Evolutionary conservation across 1,284 basidiomycete genomes (phyloP), one percentile per base, ranked within the genome.

Genomic region (Prillingera fragicola): DNA sequence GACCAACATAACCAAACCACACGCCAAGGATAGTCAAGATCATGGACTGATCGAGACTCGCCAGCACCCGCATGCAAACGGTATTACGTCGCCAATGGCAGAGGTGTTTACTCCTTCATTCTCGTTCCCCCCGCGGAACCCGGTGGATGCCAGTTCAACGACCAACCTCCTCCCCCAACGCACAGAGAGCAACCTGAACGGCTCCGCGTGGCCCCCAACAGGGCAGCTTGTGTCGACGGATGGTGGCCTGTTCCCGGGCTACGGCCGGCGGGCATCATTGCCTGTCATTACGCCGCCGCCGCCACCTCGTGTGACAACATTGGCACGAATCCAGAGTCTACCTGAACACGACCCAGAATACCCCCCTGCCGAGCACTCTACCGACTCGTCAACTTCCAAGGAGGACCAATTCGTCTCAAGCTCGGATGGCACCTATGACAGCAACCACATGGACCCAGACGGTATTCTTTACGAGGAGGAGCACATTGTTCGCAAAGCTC

Each of bases 251-350:
- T 44, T 35, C 18, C 36, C n/a, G n/a, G n/a, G n/a, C n/a, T n/a
- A n/a, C n/a, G n/a, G 50, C 14, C 55, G 60, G 10, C 44, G 59
- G 22, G 57, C 57, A 8, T 64, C 59, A 1, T 43, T 67, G 1
- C 62, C 61, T 3, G 39, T 32, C 8, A 44, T 57, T 25, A 38
- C 46, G 12, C 31, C 43, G 43, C 25, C 41, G 26, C 13, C 27
- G 5, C 42, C 41, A 24, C 25, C 38, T 3, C 48, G 43, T n/a
- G 29, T 40, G 9, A 43, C 44, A 21, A 57, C 50, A 2, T 54
- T 71, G 3, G 38, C 60, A 4, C 45, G 69, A 8, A 71, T 71
- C 32, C 65, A 68, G 45, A 65, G 62, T 2, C 41, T 67, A 1
- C 62, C 69, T 4, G 69, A 71, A 39, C 52, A 46, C 5, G 56